A percentile compares a stretch with the other conserved stretches of the same genome.
Evolutionary conservation across 2,329 filamentous ascomycete species (phyloP).

Genomic region (Fusarium sp.): DNA sequence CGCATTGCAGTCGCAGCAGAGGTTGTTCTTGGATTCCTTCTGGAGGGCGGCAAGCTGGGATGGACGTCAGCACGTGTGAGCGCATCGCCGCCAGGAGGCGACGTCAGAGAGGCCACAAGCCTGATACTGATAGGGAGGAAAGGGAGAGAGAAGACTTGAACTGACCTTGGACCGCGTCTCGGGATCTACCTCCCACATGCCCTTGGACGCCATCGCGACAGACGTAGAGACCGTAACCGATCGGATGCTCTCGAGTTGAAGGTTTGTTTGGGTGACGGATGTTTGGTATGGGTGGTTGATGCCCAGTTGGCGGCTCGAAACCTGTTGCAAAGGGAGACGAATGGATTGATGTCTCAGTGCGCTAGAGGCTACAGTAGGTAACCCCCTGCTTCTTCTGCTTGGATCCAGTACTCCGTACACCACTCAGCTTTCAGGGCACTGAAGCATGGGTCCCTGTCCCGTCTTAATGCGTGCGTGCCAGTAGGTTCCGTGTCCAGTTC

Average conservation of each 20-base stretch:
- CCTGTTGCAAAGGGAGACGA: slow-evolving; percentile 35
- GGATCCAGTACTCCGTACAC: slow-evolving; percentile 21
- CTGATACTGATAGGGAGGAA: slow-evolving; percentile 8
- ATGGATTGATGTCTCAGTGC: slow-evolving; percentile 15
- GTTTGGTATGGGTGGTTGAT: slow-evolving; percentile 25
- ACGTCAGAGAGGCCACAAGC: not conserved
- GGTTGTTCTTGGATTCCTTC: slow-evolving; percentile 85
- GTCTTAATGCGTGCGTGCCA: not conserved
- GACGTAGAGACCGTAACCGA: slow-evolving; percentile 7
- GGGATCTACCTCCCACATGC: slow-evolving; percentile 98
- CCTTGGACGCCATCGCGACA: slow-evolving; percentile 68
- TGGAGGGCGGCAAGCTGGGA: slow-evolving; percentile 85
- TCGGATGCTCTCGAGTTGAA: slow-evolving; percentile 3
- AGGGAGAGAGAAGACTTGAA: slow-evolving; percentile 17
- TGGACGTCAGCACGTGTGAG: slow-evolving; percentile 25
- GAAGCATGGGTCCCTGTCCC: slow-evolving; percentile 20
- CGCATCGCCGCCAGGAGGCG: slow-evolving; percentile 1
- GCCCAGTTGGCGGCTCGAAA: slow-evolving; percentile 27
- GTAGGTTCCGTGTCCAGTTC: slow-evolving; percentile 15
- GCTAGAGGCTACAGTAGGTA: slow-evolving; percentile 15
- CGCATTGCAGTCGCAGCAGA: slow-evolving; percentile 93
- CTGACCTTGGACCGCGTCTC: slow-evolving; percentile 93
- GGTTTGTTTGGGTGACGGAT: slow-evolving; percentile 8
- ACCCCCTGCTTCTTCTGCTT: slow-evolving; percentile 6
- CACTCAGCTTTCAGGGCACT: slow-evolving; percentile 27